These are phyloP conservation scores for Xylariales sp. DNA, from an alignment of 2,329 filamentous ascomycete species.

Conservation along the genomic window DNA sequence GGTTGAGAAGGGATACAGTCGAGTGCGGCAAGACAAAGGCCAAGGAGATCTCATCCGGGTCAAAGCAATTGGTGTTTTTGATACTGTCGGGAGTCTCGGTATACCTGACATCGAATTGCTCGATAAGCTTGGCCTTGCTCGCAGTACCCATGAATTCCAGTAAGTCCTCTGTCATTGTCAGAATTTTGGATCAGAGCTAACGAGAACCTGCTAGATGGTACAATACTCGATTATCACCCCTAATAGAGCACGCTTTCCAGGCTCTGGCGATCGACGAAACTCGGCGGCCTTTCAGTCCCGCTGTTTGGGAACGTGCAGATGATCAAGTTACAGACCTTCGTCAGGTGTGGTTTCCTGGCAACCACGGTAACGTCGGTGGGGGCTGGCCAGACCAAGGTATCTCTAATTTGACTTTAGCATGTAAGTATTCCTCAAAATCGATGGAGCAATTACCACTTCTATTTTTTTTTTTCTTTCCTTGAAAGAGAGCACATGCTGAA, in stretches of 20 bases:
- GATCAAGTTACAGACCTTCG: constrained; percentile 37
- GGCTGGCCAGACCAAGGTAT: constrained; percentile 1
- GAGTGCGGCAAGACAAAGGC: constrained; percentile 32
- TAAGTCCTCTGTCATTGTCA: too few species aligned
- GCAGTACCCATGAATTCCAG: constrained; percentile 42
- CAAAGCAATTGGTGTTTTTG: constrained; percentile 45
- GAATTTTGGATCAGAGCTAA: too few species aligned
- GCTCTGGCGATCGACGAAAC: constrained; percentile 55
- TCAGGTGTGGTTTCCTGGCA: constrained; percentile 65
- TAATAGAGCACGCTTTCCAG: constrained; percentile 55
- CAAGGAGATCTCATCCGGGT: constrained; percentile 39
- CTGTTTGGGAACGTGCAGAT: constrained; percentile 46
- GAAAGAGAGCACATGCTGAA: too few species aligned
- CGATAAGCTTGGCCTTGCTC: constrained; percentile 40
- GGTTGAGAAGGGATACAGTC: constrained; percentile 34
- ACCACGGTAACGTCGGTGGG: constrained; percentile 64
- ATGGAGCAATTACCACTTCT: not conserved
- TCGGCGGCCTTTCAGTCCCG: constrained; percentile 48
- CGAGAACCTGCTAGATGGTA: too few species aligned
- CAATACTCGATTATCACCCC: constrained; percentile 47
- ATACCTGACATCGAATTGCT: constrained; percentile 24
- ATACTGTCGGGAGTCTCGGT: constrained; percentile 44
- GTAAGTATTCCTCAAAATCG: not conserved
- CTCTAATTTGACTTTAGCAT: not conserved
- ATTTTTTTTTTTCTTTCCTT: too few species aligned